Evolutionary conservation across 805 yeast genomes (phyloP), one percentile per base, ranked within the genome.

Genomic region (Starmerella apicola): DNA sequence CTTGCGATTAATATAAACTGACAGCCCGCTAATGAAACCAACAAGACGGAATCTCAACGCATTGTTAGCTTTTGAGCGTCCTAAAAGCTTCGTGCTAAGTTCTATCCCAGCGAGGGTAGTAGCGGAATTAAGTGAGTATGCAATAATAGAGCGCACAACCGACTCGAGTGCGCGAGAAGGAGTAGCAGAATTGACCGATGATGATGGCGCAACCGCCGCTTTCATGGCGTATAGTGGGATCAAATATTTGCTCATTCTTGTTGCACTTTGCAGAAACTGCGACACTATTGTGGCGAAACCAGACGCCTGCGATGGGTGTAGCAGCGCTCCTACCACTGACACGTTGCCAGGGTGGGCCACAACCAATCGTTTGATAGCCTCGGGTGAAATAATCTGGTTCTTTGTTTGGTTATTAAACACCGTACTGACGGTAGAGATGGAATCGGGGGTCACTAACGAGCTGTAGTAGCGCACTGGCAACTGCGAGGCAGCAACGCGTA

Each of bases 1-100:
- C 32, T 51, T 51, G 36, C 53, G 60, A 45, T 59, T 64, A 19
- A 61, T 33, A 22, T 57, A 50, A 2, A 65, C 63, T 65, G 66
- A 62, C 34, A 62, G 51, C 3, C 68, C 68, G n/a, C 64, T 58
- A 31, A 59, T 39, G 43, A 61, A 55, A n/a, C 67, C 68, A 41
- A 64, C 59, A 27, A 62, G 31, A 20, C 60, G 46, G 53, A 58
- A 58, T n/a, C 68, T 60, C n/a, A 35, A n/a, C 15, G 46, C 41
- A 15, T 44, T 45, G 38, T 65, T 57, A 36, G 51, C 36, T 27
- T 58, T 39, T 24, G 43, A 48, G 40, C 51, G 50, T 19, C 61
- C 57, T 17, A 63, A 46, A 38, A 62, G 12, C 38, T 43, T 39
- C 42, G 62, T 64, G 22, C 56, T 46, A 17, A 56, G 44, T 24